These are phyloP conservation scores for Candida schatavii DNA, from an alignment of 805 yeast genomes.

Conservation along the genomic window DNA sequence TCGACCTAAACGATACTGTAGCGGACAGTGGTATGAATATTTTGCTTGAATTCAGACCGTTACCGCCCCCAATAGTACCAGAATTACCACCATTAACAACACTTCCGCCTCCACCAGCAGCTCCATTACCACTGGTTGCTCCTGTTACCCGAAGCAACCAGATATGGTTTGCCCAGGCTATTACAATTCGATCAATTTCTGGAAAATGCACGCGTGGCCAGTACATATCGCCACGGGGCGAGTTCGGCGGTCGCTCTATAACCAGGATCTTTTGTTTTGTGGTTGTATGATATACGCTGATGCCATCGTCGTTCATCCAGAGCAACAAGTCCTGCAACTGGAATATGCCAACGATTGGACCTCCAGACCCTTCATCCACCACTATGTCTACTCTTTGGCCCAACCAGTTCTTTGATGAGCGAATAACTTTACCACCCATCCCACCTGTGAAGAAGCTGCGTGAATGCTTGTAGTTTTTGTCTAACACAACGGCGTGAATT, in stretches of 20 bases:
- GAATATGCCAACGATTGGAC: slow-evolving; percentile 69
- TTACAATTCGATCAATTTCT: slow-evolving; percentile 61
- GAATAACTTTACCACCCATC: slow-evolving; percentile 75
- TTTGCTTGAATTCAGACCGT: slow-evolving; percentile 19
- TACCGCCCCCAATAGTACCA: neutral
- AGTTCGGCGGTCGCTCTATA: slow-evolving; percentile 54
- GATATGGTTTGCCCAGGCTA: slow-evolving; percentile 81
- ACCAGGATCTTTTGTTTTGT: slow-evolving; percentile 47
- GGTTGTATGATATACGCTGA: slow-evolving; percentile 60
- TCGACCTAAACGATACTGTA: slow-evolving; percentile 49
- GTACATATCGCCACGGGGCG: slow-evolving; percentile 70
- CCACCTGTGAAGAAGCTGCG: slow-evolving; percentile 84
- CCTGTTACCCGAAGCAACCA: slow-evolving; percentile 59
- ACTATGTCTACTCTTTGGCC: slow-evolving; percentile 72
- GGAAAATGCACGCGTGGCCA: slow-evolving; percentile 75
- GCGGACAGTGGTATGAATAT: slow-evolving; percentile 50
- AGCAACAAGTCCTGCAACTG: slow-evolving; percentile 63
- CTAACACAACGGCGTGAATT: slow-evolving; percentile 80
- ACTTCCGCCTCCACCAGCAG: slow-evolving; percentile 12
- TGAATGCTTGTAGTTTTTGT: slow-evolving; percentile 59
- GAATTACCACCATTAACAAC: neutral
- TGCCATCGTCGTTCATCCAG: slow-evolving; percentile 85
- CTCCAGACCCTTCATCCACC: slow-evolving; percentile 52
- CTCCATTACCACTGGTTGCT: slow-evolving; percentile 12
- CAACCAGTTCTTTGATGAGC: slow-evolving; percentile 82